These are phyloP conservation scores for Naegleria fowleri DNA, from an alignment of 208 protist genomes.

Conservation along the genomic window DNA sequence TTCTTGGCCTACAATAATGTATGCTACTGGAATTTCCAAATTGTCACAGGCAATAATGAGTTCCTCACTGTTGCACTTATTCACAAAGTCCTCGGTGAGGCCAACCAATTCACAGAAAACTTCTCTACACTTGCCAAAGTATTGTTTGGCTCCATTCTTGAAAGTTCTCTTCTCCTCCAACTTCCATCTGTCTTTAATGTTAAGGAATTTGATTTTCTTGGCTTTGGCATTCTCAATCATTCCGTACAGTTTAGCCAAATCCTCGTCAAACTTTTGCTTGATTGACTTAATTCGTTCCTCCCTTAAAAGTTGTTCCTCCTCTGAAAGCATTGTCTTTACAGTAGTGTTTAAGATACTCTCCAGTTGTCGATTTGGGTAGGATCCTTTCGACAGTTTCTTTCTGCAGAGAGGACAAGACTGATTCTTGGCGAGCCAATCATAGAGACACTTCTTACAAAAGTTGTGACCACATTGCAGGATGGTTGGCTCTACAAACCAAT, in stretches of 20 bases:
- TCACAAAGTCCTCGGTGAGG: neutral
- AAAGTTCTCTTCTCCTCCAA: neutral
- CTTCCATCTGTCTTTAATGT: neutral
- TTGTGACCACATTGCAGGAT: neutral
- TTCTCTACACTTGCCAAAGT: neutral
- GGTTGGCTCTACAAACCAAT: neutral
- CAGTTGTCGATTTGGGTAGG: neutral
- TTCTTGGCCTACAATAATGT: neutral
- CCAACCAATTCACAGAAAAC: constrained; percentile 9
- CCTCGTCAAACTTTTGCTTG: neutral
- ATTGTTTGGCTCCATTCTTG: neutral
- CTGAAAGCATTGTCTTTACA: neutral
- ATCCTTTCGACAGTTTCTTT: neutral
- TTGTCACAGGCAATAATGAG: neutral
- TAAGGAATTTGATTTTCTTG: neutral
- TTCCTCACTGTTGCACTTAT: neutral
- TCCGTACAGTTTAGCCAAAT: neutral
- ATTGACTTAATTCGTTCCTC: neutral
- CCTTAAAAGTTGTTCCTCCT: neutral
- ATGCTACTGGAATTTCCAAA: neutral
- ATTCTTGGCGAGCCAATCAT: neutral
- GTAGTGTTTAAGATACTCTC: neutral
- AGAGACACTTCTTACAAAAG: neutral
- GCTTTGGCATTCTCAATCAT: neutral
- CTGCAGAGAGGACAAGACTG: neutral